Evolutionary conservation across 306 rosid genomes (phyloP).

Genomic region (Pachyrhizus erosus): DNA sequence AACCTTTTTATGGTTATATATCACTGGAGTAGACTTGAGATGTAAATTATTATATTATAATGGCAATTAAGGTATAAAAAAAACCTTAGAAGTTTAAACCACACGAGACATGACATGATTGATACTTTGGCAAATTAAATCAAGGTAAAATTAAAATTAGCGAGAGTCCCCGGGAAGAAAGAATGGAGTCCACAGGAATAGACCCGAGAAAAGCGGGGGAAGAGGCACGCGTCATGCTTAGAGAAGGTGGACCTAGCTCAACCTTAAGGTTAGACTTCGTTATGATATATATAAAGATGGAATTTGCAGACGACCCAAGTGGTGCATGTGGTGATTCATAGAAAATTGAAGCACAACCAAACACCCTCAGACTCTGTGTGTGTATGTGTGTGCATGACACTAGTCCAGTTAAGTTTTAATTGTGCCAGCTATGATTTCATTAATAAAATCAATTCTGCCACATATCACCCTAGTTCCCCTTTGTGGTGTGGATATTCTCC

Average conservation of each 20-base stretch:
- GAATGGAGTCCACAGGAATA: constrained; percentile 32
- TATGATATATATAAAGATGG: constrained; percentile 49
- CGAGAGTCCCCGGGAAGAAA: background rate
- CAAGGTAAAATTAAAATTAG: background rate
- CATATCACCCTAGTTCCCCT: constrained; percentile 41
- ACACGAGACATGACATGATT: background rate
- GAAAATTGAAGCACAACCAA: constrained; percentile 58
- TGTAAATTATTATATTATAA: background rate
- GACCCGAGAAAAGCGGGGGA: constrained; percentile 71
- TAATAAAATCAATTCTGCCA: constrained; percentile 35
- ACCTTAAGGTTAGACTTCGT: constrained; percentile 40
- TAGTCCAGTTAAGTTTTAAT: constrained; percentile 46
- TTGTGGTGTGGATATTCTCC: constrained; percentile 41
- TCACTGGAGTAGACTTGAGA: background rate
- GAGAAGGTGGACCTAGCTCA: constrained; percentile 51
- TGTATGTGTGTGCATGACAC: constrained; percentile 39
- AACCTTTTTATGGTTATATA: background rate
- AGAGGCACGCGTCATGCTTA: constrained; percentile 54
- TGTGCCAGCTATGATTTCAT: constrained; percentile 50
- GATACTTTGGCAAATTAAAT: background rate
- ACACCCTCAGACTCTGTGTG: constrained; percentile 18
- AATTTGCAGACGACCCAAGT: constrained; percentile 54
- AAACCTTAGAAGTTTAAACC: too few relatives aligned
- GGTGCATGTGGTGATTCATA: constrained; percentile 78
- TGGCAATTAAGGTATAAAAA: background rate